Evolutionary conservation across 257 asterid genomes (phyloP), one percentile per base, ranked within the genome.

Genomic region (Paulownia fortunei): DNA sequence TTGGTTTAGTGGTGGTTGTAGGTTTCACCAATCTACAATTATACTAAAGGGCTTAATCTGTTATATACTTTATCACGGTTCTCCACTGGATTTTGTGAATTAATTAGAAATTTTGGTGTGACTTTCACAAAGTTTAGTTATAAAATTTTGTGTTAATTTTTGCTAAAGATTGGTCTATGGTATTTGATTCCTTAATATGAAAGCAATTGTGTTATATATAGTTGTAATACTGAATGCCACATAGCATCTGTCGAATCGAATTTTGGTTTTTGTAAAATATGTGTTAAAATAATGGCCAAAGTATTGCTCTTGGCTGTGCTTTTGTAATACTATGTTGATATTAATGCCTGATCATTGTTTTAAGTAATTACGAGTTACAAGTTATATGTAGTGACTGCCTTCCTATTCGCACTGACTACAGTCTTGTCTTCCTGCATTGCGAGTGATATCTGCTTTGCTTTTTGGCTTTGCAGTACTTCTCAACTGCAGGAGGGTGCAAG

Each of bases 401-500:
- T 23, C 13, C n/a, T 60, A 47, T 15, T 23, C 10, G 16, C 16
- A 2, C 21, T 16, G 12, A 3, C 11, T 19, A 56, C 7, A 19
- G 54, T 76, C 49, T 51, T 27, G 21, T 24, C 66, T 61, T 62
- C 58, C 70, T 36, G 39, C 47, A 34, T n/a, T 36, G 41, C 7
- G 2, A 15, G 15, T 24, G 52, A 32, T 21, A 52, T 67, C 9
- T 76, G 55, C 24, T 66, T 64, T 55, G 49, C 36, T 36, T 34
- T n/a, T 41, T 15, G 24, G 41, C 26, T 63, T 79, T 83, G 78
- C 88, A 88, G 92, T 88, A 81, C 69, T 85, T 76, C 80, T 69
- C 76, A 51, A 77, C 81, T 24, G 76, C 82, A 8, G 92, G 74
- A 56, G 90, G 88, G 59, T 88, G 92, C 87, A 86, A 68, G 63